Evolutionary conservation across 768 basidiomycete genomes (phyloP).

Genomic region (Paxillus involutus): DNA sequence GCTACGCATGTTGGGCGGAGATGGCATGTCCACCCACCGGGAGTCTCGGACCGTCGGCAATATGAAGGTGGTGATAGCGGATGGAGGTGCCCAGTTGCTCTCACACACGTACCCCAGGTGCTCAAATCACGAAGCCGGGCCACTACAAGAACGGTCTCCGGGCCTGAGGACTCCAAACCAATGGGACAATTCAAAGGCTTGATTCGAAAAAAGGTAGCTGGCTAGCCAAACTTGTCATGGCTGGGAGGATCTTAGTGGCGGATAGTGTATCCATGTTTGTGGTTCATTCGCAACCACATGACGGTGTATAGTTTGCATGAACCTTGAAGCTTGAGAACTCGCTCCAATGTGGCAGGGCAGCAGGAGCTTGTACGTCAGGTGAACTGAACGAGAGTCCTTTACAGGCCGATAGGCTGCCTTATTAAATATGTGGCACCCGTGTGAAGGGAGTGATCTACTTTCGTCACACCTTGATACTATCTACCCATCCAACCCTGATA

Average conservation of each 20-base stretch:
- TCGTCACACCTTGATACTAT: conserved; percentile 12
- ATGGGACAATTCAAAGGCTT: background rate
- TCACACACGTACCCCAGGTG: background rate
- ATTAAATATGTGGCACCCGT: background rate
- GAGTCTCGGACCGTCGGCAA: background rate
- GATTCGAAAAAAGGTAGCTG: background rate
- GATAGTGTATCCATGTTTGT: conserved; percentile 4
- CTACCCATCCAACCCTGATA: conserved; percentile 66
- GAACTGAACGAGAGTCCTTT: background rate
- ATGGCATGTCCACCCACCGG: background rate
- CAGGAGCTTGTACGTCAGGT: conserved; percentile 18
- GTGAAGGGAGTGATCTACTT: background rate
- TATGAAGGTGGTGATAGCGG: background rate
- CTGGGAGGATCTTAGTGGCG: background rate
- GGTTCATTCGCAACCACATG: conserved; percentile 7
- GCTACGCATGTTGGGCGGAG: background rate
- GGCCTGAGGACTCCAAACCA: background rate
- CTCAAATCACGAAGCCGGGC: background rate
- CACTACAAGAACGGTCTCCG: background rate
- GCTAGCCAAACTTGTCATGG: background rate
- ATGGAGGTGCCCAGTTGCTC: background rate
- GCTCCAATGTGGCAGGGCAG: conserved; percentile 5
- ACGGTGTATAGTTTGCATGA: background rate
- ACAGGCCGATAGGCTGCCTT: background rate
- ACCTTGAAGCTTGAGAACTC: conserved; percentile 1